Evolutionary conservation across 768 basidiomycete species (phyloP).

Genomic region (Calocybe cyanea): DNA sequence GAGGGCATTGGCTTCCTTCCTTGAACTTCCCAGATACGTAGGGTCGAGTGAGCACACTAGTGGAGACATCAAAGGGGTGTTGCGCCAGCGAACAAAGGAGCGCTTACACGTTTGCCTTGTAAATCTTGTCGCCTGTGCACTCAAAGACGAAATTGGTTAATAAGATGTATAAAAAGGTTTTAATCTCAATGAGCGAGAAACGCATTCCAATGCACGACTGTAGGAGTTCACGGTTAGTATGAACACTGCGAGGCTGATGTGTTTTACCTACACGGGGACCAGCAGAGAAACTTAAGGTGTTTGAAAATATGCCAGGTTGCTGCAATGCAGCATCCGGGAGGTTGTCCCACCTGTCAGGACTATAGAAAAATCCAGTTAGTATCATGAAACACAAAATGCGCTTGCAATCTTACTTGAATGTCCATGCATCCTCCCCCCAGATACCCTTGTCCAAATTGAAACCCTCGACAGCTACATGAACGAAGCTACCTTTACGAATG

Average conservation of each 20-base stretch:
- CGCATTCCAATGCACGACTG: constrained; percentile 83
- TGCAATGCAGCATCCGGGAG: constrained; percentile 64
- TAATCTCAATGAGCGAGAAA: constrained; percentile 83
- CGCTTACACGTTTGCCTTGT: constrained; percentile 61
- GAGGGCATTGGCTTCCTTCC: constrained; percentile 61
- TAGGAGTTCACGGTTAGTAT: constrained; percentile 6
- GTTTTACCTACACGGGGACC: constrained; percentile 65
- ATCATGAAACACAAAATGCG: neutral
- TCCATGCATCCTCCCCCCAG: constrained; percentile 82
- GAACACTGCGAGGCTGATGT: neutral
- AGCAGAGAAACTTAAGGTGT: constrained; percentile 72
- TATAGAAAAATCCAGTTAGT: constrained; percentile 21
- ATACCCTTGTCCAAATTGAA: constrained; percentile 74
- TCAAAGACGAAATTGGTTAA: constrained; percentile 63
- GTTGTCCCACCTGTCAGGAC: constrained; percentile 80
- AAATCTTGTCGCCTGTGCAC: constrained; percentile 49
- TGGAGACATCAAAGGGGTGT: neutral
- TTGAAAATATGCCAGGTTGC: constrained; percentile 70
- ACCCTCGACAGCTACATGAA: constrained; percentile 77
- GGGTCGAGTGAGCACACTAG: constrained; percentile 62
- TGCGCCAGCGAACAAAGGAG: neutral
- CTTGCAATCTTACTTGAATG: constrained; percentile 59
- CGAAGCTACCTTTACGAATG: constrained; percentile 65
- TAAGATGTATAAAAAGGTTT: constrained; percentile 68
- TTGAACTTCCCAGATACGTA: constrained; percentile 50